Base-by-base conservation (phyloP, 352 stramenopile genomes). In the Phytophthora macrochlamydospora region DNA sequence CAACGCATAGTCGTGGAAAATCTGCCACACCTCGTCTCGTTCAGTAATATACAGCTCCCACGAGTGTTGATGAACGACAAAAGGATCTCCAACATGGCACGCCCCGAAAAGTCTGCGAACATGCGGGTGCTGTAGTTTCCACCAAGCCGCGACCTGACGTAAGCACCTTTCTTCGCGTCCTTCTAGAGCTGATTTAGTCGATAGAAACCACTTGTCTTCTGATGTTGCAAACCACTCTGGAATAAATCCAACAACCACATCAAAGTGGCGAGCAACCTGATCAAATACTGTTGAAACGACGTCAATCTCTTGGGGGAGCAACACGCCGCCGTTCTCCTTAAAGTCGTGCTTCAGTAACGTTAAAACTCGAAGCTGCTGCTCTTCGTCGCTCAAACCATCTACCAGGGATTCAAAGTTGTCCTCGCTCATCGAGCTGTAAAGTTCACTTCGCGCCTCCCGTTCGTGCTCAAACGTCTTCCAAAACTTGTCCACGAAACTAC, bases 171-270 rank as follows among this genome's bases (percentile, higher is more conserved):
- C 31, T 43, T 55, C 49, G 11, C 49, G 4, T 55, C 30, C 33
- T n/a, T 29, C 32, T 42, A n/a, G 28, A 28, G 8, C 7, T 37
- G 4, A 8, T 7, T 12, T 11, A 30, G 5, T 55, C 30, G 2
- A 11, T 9, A 24, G 18, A 24, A 24, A 24, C 49, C 49, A 55
- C 4, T 44, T 32, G 13, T 29, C 13, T 44, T 29, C 12, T 28
- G 49, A 31, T 2, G 31, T 31, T 4, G 35, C 33, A 50, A 68
- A 68, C 61, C 61, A 68, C 45, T 57, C 31, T 31, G 61, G 61
- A 13, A 68, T 18, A 31, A 32, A 6, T 2, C 44, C 18, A 11
- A 66, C 40, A 2, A 56, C 51, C 4, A 55, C 31, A 29, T 46
- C 59, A 8, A 51, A 51, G 11, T 33, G 42, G 2, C 12, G 7